Evolutionary conservation across 495 filamentous ascomycete species (phyloP).

Genomic region (Lindgomyces ingoldianus): DNA sequence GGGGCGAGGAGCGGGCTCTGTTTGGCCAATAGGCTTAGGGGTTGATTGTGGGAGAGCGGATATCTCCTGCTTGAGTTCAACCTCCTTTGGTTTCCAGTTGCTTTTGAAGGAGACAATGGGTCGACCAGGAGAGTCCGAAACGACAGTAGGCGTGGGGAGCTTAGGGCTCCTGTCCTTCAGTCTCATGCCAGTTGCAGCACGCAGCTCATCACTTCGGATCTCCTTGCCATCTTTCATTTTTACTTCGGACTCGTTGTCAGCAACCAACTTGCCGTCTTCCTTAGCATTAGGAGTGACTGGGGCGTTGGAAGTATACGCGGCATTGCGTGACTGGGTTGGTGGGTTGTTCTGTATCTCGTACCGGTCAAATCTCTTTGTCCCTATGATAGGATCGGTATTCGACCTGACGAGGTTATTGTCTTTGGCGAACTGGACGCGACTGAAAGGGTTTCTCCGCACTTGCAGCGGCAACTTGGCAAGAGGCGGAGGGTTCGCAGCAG

Average conservation of each 20-base stretch:
- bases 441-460: slow-evolving; percentile 46
- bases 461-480: slow-evolving; percentile 32
- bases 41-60: slow-evolving; percentile 20
- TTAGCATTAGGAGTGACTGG: slow-evolving; percentile 35
- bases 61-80: slow-evolving; percentile 44
- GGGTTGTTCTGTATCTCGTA: slow-evolving; percentile 78
- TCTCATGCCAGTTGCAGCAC: slow-evolving; percentile 85
- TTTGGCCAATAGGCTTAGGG: not conserved
- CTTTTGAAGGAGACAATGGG: slow-evolving; percentile 92
- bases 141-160: slow-evolving; percentile 79
- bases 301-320: slow-evolving; percentile 67
- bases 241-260: slow-evolving; percentile 22
- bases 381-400: slow-evolving; percentile 41
- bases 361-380: slow-evolving; percentile 57
- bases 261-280: slow-evolving; percentile 30
- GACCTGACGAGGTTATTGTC: slow-evolving; percentile 38
- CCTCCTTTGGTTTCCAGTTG: slow-evolving; percentile 68
- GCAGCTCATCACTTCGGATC: slow-evolving; percentile 81
- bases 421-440: slow-evolving; percentile 41
- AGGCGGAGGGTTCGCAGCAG: slow-evolving; percentile 19
- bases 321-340: slow-evolving; percentile 71
- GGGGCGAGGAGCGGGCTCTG: slow-evolving; percentile 14
- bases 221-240: slow-evolving; percentile 71
- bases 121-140: slow-evolving; percentile 79
- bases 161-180: slow-evolving; percentile 81